Percentiles rank a stretch among this genome's conserved stretches.
These are phyloP conservation scores for Jatropha curcas DNA, from an alignment of 345 rosid genomes.

Conservation along the genomic window DNA sequence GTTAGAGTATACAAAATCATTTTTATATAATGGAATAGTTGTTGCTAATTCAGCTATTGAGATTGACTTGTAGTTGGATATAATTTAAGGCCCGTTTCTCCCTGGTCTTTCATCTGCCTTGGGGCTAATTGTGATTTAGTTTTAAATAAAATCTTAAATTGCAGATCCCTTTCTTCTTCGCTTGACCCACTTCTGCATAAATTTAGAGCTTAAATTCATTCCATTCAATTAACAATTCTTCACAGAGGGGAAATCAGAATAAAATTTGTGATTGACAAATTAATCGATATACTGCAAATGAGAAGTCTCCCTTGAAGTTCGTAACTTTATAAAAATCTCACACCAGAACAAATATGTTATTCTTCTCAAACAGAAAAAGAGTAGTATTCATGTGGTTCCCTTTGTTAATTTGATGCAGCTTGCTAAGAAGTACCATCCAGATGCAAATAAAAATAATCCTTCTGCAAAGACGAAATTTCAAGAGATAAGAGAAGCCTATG, in stretches of 20 bases:
- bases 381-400: neutral
- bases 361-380: neutral
- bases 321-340: neutral
- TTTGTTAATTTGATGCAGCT: constrained; percentile 54
- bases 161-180: too few relatives aligned
- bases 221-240: neutral
- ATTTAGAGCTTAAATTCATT: neutral
- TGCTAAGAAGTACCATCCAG: constrained; percentile 94
- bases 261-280: neutral
- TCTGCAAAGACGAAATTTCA: constrained; percentile 87
- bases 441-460: constrained; percentile 80
- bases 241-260: neutral
- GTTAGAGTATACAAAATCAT: neutral
- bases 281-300: neutral
- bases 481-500: constrained; percentile 83
- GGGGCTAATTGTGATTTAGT: too few relatives aligned
- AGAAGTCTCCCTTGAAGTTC: constrained; percentile 3
- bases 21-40: neutral
- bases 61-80: too few relatives aligned
- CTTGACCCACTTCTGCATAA: too few relatives aligned
- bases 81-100: too few relatives aligned
- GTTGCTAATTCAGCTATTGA: too few relatives aligned
- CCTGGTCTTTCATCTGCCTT: too few relatives aligned
- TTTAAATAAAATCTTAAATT: too few relatives aligned
- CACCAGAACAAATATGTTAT: neutral